Percentiles rank a stretch among this genome's conserved stretches.
These are phyloP conservation scores for Reticulascus tulasneorum DNA, from an alignment of 2,329 filamentous ascomycete species.

Conservation along the genomic window DNA sequence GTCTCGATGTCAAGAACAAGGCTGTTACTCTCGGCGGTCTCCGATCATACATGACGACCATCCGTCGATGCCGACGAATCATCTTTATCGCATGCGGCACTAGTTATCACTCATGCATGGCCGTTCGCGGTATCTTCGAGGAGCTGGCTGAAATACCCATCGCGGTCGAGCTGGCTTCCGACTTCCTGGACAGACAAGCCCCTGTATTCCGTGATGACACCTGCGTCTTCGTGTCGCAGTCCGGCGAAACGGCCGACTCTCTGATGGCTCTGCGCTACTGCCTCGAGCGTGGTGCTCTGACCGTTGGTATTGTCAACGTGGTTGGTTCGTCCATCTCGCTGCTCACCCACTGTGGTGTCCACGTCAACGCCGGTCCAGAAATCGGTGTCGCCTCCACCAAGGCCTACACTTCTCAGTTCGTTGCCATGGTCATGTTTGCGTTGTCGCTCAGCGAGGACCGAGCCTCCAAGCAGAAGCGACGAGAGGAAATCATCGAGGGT, in stretches of 20 bases:
- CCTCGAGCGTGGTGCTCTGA: constrained; percentile 92
- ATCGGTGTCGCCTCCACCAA: constrained; percentile 99
- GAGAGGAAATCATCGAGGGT: constrained; percentile 95
- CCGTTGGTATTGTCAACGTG: constrained; percentile 97
- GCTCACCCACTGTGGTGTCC: constrained; percentile 98
- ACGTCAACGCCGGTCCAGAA: constrained; percentile 98
- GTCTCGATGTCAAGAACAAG: constrained; percentile 90
- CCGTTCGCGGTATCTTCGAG: constrained; percentile 94
- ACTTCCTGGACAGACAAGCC: constrained; percentile 94
- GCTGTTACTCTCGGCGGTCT: constrained; percentile 93
- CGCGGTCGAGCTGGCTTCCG: constrained; percentile 91
- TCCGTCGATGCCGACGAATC: constrained; percentile 91
- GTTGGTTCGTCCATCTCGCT: constrained; percentile 98
- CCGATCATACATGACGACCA: constrained; percentile 93
- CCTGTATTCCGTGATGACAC: constrained; percentile 99
- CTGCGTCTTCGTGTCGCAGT: constrained; percentile 98
- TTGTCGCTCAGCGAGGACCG: constrained; percentile 94
- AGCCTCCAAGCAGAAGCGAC: constrained; percentile 85
- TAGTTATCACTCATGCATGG: constrained; percentile 99
- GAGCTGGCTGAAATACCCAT: constrained; percentile 98
- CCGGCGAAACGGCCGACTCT: constrained; percentile 96
- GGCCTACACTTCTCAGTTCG: constrained; percentile 98
- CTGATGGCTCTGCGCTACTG: constrained; percentile 97
- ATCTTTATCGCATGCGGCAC: constrained; percentile 99
- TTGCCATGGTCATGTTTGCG: constrained; percentile 99